Evolutionary conservation across 2,329 filamentous ascomycete genomes (phyloP).

Genomic region (Talaromyces sp.): DNA sequence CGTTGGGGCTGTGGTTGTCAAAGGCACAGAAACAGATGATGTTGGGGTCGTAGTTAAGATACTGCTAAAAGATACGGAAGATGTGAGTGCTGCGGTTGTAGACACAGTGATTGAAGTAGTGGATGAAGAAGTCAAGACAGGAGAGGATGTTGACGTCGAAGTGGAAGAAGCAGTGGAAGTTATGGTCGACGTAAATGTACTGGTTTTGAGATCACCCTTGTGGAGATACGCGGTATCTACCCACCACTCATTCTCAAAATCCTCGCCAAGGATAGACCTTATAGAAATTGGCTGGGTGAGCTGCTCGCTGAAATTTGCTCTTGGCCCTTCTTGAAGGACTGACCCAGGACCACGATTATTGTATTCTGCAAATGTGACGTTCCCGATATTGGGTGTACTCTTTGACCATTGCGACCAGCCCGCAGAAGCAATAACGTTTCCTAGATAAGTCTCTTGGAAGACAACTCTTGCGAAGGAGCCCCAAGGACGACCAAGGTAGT

Average conservation of each 20-base stretch:
- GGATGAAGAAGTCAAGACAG: neutral
- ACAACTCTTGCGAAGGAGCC: neutral
- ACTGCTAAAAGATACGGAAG: neutral
- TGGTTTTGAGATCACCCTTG: neutral
- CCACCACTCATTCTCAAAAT: conserved; percentile 2
- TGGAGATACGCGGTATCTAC: neutral
- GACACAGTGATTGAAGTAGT: neutral
- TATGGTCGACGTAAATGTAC: neutral
- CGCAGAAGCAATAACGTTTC: neutral
- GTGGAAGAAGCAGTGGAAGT: neutral
- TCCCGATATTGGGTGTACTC: conserved; percentile 1
- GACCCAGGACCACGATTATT: neutral
- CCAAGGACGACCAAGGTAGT: conserved; percentile 4
- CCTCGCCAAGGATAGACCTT: neutral
- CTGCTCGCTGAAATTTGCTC: conserved; percentile 2
- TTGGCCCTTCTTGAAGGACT: neutral
- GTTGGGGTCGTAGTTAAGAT: neutral
- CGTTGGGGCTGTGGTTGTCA: neutral
- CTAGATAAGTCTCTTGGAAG: conserved; percentile 3
- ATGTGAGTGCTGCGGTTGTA: neutral
- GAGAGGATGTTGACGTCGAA: neutral
- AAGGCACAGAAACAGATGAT: neutral
- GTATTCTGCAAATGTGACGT: neutral
- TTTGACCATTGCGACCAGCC: conserved; percentile 4
- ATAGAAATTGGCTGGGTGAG: neutral